These are phyloP conservation scores for Cryomyces minteri DNA, from an alignment of 495 filamentous ascomycete species.

Conservation along the genomic window DNA sequence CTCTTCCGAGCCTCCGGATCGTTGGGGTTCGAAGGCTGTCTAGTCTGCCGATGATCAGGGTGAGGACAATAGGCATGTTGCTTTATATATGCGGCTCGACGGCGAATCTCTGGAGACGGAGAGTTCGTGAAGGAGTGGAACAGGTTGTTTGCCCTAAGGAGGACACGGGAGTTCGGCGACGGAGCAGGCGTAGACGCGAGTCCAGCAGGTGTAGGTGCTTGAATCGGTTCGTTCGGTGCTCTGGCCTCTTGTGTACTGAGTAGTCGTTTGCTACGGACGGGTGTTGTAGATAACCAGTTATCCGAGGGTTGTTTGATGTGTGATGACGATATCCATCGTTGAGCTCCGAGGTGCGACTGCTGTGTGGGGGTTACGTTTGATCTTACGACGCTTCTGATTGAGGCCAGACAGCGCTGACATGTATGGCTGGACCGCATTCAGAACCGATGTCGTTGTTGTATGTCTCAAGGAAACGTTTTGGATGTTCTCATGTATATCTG, in stretches of 20 bases:
- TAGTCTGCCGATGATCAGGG: conserved; percentile 55
- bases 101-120: conserved; percentile 65
- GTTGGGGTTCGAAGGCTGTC: conserved; percentile 35
- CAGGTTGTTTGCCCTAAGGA: conserved; percentile 64
- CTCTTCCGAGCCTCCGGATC: conserved; percentile 40
- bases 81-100: conserved; percentile 72
- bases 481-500: too few species aligned
- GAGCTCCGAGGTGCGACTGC: neutral
- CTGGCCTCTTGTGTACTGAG: neutral
- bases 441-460: neutral
- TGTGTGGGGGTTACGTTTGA: neutral
- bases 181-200: conserved; percentile 1
- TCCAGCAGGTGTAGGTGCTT: neutral
- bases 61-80: conserved; percentile 87
- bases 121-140: conserved; percentile 85
- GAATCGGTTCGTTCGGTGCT: neutral
- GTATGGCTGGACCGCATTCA: neutral
- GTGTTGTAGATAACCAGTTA: too few species aligned
- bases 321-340: neutral
- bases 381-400: neutral
- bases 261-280: too few species aligned
- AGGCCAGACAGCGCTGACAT: neutral
- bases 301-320: too few species aligned
- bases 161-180: conserved; percentile 3
- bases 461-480: too few species aligned